A percentile compares a stretch with the other conserved stretches of the same genome.
Conservation (phyloP, 78 protist genomes). For the Dictyostelium brefeldianum region DNA sequence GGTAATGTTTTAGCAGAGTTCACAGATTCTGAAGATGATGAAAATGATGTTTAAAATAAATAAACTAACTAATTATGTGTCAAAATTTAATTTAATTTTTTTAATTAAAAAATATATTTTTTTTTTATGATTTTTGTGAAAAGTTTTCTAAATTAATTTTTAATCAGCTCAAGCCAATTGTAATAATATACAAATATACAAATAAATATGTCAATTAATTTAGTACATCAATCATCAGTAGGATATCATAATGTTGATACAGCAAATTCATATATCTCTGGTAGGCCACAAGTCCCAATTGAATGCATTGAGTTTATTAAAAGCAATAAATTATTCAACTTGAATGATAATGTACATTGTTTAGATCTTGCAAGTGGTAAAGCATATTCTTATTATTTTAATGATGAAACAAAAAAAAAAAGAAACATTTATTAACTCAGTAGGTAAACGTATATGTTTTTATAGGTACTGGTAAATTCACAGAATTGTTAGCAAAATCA, state of each 20-base stretch:
- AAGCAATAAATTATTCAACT: neutral
- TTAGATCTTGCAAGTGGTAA: constrained; percentile 40
- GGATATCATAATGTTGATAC: constrained; percentile 66
- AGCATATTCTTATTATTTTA: neutral
- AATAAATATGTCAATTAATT: constrained; percentile 14
- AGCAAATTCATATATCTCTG: constrained; percentile 27
- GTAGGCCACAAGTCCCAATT: constrained; percentile 49
- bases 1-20: too few species aligned
- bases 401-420: too few species aligned
- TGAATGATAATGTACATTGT: neutral
- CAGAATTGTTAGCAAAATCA: constrained; percentile 15
- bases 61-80: too few species aligned
- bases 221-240: constrained; percentile 45
- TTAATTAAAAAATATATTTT: too few species aligned
- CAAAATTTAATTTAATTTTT: too few species aligned
- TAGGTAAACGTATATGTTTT: too few species aligned
- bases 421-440: neutral
- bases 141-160: too few species aligned
- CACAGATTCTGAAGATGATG: too few species aligned
- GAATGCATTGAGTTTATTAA: constrained; percentile 31
- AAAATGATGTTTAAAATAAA: too few species aligned
- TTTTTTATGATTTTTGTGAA: too few species aligned
- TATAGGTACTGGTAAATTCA: constrained; percentile 67
- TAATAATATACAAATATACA: neutral
- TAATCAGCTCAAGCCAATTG: too few species aligned